These are phyloP conservation scores for Cyamopsis tetragonoloba DNA, from an alignment of 306 rosid genomes.

Conservation along the genomic window DNA sequence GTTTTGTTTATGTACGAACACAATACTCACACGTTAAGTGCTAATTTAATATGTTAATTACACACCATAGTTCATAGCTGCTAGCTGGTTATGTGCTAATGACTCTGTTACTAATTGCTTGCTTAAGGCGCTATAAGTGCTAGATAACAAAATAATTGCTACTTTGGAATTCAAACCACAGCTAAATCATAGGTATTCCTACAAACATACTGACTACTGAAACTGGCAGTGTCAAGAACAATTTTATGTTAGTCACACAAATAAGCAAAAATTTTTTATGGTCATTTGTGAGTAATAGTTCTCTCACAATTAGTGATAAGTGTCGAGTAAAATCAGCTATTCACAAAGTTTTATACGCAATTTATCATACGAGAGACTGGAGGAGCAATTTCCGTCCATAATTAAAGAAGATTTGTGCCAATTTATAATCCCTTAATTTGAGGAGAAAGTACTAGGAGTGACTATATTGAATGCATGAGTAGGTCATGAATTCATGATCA, in stretches of 20 bases:
- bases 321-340: not conserved
- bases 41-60: slow-evolving; percentile 31
- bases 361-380: no score
- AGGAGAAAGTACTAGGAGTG: not conserved
- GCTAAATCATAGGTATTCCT: not conserved
- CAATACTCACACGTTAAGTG: slow-evolving; percentile 1
- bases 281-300: not conserved
- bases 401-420: no score
- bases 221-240: not conserved
- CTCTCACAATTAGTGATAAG: not conserved
- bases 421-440: slow-evolving; percentile 2
- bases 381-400: no score
- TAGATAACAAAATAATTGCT: not conserved
- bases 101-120: slow-evolving; percentile 12
- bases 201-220: not conserved
- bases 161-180: slow-evolving; percentile 17
- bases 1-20: slow-evolving; percentile 29
- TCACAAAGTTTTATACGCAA: not conserved
- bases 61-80: slow-evolving; percentile 30
- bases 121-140: not conserved
- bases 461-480: not conserved
- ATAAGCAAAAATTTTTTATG: not conserved
- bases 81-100: slow-evolving; percentile 34
- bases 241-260: not conserved
- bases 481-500: not conserved